Conservation (phyloP, 768 basidiomycete genomes). For the Rhizopogon roseolus region DNA sequence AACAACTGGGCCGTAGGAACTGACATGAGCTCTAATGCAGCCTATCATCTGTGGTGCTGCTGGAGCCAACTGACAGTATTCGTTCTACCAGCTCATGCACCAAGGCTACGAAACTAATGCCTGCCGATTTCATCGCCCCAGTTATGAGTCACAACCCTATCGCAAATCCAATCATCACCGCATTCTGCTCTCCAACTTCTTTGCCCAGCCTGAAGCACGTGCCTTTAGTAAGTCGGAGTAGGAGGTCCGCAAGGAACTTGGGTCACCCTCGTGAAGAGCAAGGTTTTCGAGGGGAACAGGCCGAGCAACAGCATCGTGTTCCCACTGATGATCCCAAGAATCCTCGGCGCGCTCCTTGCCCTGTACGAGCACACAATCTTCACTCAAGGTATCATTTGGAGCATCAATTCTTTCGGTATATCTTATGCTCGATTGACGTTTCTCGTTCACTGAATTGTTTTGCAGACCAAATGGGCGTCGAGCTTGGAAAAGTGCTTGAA, state of each 20-base stretch:
- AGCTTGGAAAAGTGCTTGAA: conserved; percentile 95
- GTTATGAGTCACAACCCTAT: conserved; percentile 90
- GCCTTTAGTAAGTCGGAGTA: conserved; percentile 97
- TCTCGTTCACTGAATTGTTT: background rate
- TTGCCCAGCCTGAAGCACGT: conserved; percentile 95
- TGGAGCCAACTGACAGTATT: conserved; percentile 98
- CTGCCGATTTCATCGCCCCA: conserved; percentile 89
- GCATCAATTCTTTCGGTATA: conserved; percentile 95
- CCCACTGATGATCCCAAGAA: conserved; percentile 85
- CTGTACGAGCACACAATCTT: conserved; percentile 99
- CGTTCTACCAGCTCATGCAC: conserved; percentile 97
- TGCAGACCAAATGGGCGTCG: conserved; percentile 98
- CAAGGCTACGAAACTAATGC: conserved; percentile 92
- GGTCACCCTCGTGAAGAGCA: conserved; percentile 85
- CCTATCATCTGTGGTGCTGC: conserved; percentile 99
- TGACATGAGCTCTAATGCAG: conserved; percentile 30
- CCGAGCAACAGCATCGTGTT: conserved; percentile 97
- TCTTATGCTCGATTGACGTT: background rate
- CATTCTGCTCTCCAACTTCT: conserved; percentile 96
- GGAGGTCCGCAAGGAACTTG: conserved; percentile 68
- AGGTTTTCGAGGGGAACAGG: conserved; percentile 96
- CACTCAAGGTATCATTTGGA: conserved; percentile 95
- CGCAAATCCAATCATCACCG: conserved; percentile 86
- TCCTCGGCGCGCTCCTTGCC: conserved; percentile 83
- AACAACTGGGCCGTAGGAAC: background rate